phyloP scores from a whole-genome alignment of 306 rosid genomes.

The Glycine latifolia region DNA sequence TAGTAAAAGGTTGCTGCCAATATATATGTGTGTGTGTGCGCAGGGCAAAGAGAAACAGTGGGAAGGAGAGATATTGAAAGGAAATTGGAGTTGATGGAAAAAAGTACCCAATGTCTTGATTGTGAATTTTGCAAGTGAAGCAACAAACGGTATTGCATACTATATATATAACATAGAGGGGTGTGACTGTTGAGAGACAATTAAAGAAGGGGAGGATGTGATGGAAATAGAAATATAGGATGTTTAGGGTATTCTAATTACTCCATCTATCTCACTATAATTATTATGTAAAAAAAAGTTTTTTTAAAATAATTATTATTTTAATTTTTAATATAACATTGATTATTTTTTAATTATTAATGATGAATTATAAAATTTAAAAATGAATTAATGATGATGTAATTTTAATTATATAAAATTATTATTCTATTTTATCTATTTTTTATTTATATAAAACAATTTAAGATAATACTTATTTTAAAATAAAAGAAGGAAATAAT shows the following conservation, averaged over 20 bases:
- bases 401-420: no score
- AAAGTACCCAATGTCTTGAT: constrained; percentile 19
- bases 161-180: constrained; percentile 27
- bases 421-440: no score
- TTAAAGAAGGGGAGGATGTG: constrained; percentile 7
- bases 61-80: neutral
- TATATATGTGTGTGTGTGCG: neutral
- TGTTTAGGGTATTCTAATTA: neutral
- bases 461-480: no score
- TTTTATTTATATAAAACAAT: no score
- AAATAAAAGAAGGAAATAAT: neutral
- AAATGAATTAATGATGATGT: no score
- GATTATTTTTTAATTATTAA: no score
- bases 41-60: neutral
- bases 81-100: constrained; percentile 25
- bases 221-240: neutral
- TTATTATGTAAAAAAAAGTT: no score
- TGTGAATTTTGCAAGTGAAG: constrained; percentile 66
- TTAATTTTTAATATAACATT: no score
- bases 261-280: no score
- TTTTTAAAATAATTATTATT: no score
- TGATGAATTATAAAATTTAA: no score
- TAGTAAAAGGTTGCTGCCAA: neutral
- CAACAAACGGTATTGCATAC: constrained; percentile 43
- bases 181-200: neutral